Percentiles rank a stretch among this genome's conserved stretches.
Evolutionary conservation across 1,139 yeast species (phyloP).

Genomic region (Petasospora fabianii): DNA sequence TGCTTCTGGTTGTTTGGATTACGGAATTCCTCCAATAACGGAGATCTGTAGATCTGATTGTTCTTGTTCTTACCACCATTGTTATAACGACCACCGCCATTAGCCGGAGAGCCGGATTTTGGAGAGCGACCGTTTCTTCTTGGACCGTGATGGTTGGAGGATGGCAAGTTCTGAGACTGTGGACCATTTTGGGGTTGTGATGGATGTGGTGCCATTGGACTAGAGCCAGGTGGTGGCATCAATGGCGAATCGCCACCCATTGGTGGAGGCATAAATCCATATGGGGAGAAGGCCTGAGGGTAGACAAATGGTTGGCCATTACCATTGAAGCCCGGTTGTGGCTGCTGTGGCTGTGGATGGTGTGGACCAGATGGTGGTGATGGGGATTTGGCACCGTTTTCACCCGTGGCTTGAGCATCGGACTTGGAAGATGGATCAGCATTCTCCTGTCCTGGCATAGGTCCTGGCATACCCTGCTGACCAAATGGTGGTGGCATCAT

Average conservation of each 20-base stretch:
- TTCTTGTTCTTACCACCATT: constrained; percentile 18
- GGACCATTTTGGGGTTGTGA: background rate
- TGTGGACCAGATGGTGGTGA: constrained; percentile 2
- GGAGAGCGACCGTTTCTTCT: constrained; percentile 23
- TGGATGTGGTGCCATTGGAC: constrained; percentile 3
- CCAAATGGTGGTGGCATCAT: constrained; percentile 40
- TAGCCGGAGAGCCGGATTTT: constrained; percentile 21
- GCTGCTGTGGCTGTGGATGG: constrained; percentile 22
- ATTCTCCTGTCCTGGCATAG: background rate
- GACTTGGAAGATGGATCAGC: background rate
- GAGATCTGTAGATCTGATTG: constrained; percentile 61
- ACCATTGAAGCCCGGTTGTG: constrained; percentile 12
- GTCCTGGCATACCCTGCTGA: constrained; percentile 8
- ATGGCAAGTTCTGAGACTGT: too few species aligned
- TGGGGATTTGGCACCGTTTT: background rate
- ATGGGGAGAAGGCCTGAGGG: constrained; percentile 27
- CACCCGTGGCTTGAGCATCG: too few species aligned
- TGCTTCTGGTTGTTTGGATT: constrained; percentile 55
- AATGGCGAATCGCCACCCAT: constrained; percentile 12
- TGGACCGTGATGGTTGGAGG: constrained; percentile 6
- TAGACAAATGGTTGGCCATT: constrained; percentile 22
- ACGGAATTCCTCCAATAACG: constrained; percentile 83
- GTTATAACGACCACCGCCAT: constrained; percentile 10
- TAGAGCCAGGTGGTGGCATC: constrained; percentile 6
- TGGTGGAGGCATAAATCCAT: constrained; percentile 25